A percentile compares a stretch with the other conserved stretches of the same genome.
These are phyloP conservation scores for Intubia oerlemansii DNA, from an alignment of 2,329 filamentous ascomycete species.

Conservation along the genomic window DNA sequence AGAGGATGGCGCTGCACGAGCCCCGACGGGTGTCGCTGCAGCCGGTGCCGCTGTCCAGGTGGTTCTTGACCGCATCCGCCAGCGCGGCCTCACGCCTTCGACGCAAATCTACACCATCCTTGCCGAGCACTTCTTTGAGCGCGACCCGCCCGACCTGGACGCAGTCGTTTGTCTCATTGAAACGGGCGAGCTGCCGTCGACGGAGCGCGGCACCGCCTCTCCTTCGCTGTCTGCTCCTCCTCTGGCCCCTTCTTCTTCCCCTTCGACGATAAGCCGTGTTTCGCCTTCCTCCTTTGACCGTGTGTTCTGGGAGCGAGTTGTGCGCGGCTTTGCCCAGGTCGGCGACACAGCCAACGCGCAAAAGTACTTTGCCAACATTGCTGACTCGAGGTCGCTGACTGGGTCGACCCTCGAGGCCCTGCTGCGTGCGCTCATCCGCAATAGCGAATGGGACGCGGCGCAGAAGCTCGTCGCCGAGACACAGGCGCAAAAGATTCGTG, in stretches of 20 bases:
- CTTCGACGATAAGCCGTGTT: too few relatives aligned
- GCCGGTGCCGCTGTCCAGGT: conserved; percentile 26
- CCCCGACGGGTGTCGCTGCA: too few relatives aligned
- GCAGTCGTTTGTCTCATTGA: conserved; percentile 39
- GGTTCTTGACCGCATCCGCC: conserved; percentile 41
- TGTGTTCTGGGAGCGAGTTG: conserved; percentile 48
- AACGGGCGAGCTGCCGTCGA: conserved; percentile 15
- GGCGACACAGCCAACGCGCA: conserved; percentile 29
- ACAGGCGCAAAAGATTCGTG: conserved; percentile 9
- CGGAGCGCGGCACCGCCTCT: not conserved
- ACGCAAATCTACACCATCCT: conserved; percentile 57
- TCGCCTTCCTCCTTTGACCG: conserved; percentile 34
- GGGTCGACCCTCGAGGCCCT: conserved; percentile 21
- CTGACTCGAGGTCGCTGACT: conserved; percentile 18
- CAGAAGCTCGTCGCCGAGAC: conserved; percentile 10
- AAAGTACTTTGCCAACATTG: conserved; percentile 23
- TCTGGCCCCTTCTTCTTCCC: too few relatives aligned
- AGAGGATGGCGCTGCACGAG: too few relatives aligned
- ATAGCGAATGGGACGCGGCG: conserved; percentile 9
- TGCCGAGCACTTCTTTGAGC: conserved; percentile 42
- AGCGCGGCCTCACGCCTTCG: conserved; percentile 27
- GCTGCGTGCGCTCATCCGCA: conserved; percentile 13
- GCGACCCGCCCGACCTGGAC: conserved; percentile 32
- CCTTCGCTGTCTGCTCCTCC: not conserved
- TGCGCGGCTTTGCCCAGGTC: conserved; percentile 40